Percentiles rank a stretch among this genome's conserved stretches.
phyloP scores from a whole-genome alignment of 352 stramenopile genomes.

The Phytophthora parvispora region DNA sequence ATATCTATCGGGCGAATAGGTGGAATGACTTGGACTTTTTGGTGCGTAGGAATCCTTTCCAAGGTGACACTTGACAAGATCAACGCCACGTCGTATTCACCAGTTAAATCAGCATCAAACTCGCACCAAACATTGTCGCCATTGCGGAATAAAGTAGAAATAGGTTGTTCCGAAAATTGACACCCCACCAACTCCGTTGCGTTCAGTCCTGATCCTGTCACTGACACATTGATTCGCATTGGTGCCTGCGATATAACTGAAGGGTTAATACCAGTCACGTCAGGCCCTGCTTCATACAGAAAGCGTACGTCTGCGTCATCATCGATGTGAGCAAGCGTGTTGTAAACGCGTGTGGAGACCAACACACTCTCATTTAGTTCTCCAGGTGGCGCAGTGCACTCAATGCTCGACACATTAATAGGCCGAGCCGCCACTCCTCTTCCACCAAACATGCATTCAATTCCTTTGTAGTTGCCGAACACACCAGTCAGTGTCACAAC shows the following conservation, averaged over 20 bases:
- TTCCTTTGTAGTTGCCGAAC: slow-evolving; percentile 37
- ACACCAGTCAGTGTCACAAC: slow-evolving; percentile 47
- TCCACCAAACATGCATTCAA: slow-evolving; percentile 58
- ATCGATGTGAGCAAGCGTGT: slow-evolving; percentile 35
- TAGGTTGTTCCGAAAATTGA: slow-evolving; percentile 35
- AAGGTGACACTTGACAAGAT: slow-evolving; percentile 6
- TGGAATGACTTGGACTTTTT: slow-evolving; percentile 43
- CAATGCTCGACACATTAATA: slow-evolving; percentile 38
- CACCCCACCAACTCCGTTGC: slow-evolving; percentile 29
- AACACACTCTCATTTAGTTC: slow-evolving; percentile 14
- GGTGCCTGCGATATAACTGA: slow-evolving; percentile 42
- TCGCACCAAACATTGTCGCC: slow-evolving; percentile 24
- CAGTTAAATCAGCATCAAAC: slow-evolving; percentile 45
- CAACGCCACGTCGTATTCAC: slow-evolving; percentile 36
- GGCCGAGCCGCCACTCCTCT: slow-evolving; percentile 24
- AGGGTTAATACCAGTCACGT: slow-evolving; percentile 37
- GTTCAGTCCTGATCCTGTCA: slow-evolving; percentile 41
- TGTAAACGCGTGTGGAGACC: slow-evolving; percentile 35
- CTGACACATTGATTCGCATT: slow-evolving; percentile 22
- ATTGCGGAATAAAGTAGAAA: slow-evolving; percentile 16
- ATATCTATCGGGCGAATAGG: slow-evolving; percentile 26
- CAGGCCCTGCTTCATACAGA: slow-evolving; percentile 32
- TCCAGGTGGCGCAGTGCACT: slow-evolving; percentile 40
- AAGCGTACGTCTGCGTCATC: slow-evolving; percentile 20
- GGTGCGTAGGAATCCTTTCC: slow-evolving; percentile 23